Evolutionary conservation across 495 filamentous ascomycete genomes (phyloP).

Genomic region (Hyphodiscus hymeniophilus): DNA sequence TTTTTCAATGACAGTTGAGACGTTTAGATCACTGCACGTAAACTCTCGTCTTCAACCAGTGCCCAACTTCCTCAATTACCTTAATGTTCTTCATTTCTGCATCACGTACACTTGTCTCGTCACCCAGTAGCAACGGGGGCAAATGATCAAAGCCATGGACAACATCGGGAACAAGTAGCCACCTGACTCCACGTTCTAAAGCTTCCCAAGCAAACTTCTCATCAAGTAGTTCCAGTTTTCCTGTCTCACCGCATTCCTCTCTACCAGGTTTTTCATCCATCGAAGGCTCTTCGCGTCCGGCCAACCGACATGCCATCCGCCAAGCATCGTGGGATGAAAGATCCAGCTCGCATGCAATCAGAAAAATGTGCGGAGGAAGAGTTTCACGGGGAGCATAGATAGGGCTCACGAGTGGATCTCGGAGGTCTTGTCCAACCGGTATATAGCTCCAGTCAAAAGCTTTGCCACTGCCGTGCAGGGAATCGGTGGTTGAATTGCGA

Average conservation of each 20-base stretch:
- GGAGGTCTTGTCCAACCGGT: conserved; percentile 24
- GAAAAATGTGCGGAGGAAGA: conserved; percentile 22
- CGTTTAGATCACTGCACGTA: too few species aligned
- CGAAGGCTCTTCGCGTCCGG: conserved; percentile 19
- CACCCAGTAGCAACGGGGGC: too few species aligned
- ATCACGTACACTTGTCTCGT: too few species aligned
- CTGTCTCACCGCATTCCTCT: background rate
- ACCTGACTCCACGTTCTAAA: too few species aligned
- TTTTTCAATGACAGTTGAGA: too few species aligned
- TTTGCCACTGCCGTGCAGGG: conserved; percentile 15
- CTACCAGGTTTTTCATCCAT: background rate
- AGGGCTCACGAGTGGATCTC: conserved; percentile 29
- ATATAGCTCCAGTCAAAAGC: conserved; percentile 32
- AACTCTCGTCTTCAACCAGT: too few species aligned
- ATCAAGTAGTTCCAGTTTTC: too few species aligned
- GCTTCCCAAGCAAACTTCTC: too few species aligned
- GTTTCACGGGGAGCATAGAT: conserved; percentile 25
- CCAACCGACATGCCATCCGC: conserved; percentile 28
- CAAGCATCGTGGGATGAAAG: conserved; percentile 25
- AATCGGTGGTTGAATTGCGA: conserved; percentile 22
- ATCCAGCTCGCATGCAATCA: conserved; percentile 17
- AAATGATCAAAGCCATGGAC: too few species aligned
- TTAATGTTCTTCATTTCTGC: too few species aligned
- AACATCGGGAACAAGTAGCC: too few species aligned
- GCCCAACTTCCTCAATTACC: too few species aligned